A percentile compares a stretch with the other conserved stretches of the same genome.
Conservation (phyloP, 2,329 filamentous ascomycete species). For the Colletotrichum higginsianum region DNA sequence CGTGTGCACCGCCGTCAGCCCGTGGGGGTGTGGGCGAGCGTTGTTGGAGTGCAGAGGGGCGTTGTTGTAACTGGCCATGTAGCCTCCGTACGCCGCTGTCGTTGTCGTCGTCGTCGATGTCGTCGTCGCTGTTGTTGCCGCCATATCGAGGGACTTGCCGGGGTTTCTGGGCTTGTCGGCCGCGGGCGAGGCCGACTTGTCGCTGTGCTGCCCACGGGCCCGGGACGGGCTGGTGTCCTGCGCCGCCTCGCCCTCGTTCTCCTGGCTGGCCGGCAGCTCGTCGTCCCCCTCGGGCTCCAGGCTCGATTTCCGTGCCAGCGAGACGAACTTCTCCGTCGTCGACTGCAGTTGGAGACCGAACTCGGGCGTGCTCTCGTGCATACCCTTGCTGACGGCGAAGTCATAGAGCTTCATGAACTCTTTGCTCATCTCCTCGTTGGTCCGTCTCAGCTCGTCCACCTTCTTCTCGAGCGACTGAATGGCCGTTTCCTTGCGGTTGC, state of each 20-base stretch:
- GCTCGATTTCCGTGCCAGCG: conserved; percentile 64
- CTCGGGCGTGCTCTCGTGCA: conserved; percentile 70
- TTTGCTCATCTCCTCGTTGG: conserved; percentile 81
- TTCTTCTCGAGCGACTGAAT: conserved; percentile 81
- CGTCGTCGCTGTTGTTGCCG: too few species aligned
- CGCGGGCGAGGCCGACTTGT: conserved; percentile 42
- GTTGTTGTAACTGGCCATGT: conserved; percentile 47
- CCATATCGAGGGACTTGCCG: too few species aligned
- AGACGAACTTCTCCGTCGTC: conserved; percentile 71
- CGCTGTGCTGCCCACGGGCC: conserved; percentile 5
- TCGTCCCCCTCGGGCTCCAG: conserved; percentile 55
- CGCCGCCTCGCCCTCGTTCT: conserved; percentile 16
- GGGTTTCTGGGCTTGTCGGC: background rate
- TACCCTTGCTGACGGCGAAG: conserved; percentile 69
- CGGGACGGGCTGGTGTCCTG: conserved; percentile 22
- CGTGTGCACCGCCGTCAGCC: conserved; percentile 31
- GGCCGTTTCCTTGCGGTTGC: conserved; percentile 86
- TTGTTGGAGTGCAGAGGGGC: background rate
- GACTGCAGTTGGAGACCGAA: conserved; percentile 70
- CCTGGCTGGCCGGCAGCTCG: conserved; percentile 45
- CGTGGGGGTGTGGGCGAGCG: background rate
- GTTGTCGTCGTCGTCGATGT: background rate
- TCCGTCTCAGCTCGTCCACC: conserved; percentile 77
- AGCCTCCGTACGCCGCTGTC: conserved; percentile 46
- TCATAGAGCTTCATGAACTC: conserved; percentile 79